Percentiles rank a stretch among this genome's conserved stretches.
These are phyloP conservation scores for Ilyonectria mors-panacis DNA, from an alignment of 2,329 filamentous ascomycete genomes.

Conservation along the genomic window DNA sequence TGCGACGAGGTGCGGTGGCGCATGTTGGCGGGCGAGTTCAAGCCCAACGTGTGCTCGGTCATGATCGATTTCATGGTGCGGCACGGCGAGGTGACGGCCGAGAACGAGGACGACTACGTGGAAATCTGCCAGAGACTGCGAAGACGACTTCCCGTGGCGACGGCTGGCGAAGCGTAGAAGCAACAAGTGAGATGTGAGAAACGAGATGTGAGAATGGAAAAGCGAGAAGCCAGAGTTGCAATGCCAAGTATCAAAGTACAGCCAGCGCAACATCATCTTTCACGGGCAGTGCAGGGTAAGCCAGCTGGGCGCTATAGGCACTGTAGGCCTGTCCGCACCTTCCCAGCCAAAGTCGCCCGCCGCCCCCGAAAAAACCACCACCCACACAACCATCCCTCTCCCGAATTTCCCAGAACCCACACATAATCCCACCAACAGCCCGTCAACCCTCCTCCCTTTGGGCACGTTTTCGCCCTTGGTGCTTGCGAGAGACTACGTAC, in stretches of 20 bases:
- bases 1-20: constrained; percentile 72
- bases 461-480: not conserved
- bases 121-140: constrained; percentile 71
- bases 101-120: constrained; percentile 80
- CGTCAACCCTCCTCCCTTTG: constrained; percentile 8
- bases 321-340: constrained; percentile 20
- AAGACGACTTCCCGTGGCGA: constrained; percentile 60
- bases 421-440: constrained; percentile 28
- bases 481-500: not conserved
- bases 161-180: constrained; percentile 38
- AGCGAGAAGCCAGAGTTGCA: not conserved
- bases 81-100: constrained; percentile 80
- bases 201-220: no score
- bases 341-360: constrained; percentile 11
- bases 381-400: constrained; percentile 16
- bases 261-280: no score
- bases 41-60: constrained; percentile 85
- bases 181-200: no score
- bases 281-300: constrained; percentile 6
- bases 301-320: constrained; percentile 5
- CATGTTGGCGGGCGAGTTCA: constrained; percentile 80
- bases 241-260: not conserved
- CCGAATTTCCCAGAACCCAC: constrained; percentile 22
- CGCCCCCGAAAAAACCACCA: not conserved
- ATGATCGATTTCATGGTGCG: constrained; percentile 87